Evolutionary conservation across 1,284 basidiomycete genomes (phyloP).

Genomic region (Phlebopus sp.): DNA sequence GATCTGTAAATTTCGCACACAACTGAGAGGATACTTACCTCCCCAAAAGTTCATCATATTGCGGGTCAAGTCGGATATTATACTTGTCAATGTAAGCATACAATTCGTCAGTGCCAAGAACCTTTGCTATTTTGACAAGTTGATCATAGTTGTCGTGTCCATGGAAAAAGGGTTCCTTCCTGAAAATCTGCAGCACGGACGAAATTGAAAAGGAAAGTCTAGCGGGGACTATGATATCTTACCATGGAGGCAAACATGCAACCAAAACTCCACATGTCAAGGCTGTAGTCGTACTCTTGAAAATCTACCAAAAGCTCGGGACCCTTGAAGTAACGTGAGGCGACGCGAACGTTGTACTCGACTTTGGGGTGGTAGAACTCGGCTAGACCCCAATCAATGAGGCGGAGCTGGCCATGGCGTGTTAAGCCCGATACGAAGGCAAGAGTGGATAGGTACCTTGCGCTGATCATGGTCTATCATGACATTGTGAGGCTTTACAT

Average conservation of each 20-base stretch:
- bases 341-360: slow-evolving; percentile 97
- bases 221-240: slow-evolving; percentile 19
- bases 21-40: slow-evolving; percentile 40
- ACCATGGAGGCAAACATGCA: slow-evolving; percentile 99
- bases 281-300: slow-evolving; percentile 95
- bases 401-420: slow-evolving; percentile 62
- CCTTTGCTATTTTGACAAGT: slow-evolving; percentile 97
- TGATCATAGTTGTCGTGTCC: slow-evolving; percentile 99
- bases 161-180: slow-evolving; percentile 99
- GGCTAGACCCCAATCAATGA: slow-evolving; percentile 99
- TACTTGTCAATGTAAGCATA: slow-evolving; percentile 92
- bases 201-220: slow-evolving; percentile 6
- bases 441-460: slow-evolving; percentile 55
- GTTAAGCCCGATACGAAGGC: slow-evolving; percentile 10
- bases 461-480: slow-evolving; percentile 99
- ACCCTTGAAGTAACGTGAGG: slow-evolving; percentile 97
- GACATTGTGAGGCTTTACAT: slow-evolving; percentile 99
- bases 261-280: slow-evolving; percentile 98
- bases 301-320: slow-evolving; percentile 97
- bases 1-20: slow-evolving; percentile 4
- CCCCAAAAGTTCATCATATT: slow-evolving; percentile 88
- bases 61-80: slow-evolving; percentile 87
- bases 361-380: slow-evolving; percentile 99
- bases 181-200: slow-evolving; percentile 75
- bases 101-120: slow-evolving; percentile 94